A percentile compares a stretch with the other conserved stretches of the same genome.
Evolutionary conservation across 1,284 basidiomycete genomes (phyloP).

Genomic region (Anthracocystis panici-leucophaei): DNA sequence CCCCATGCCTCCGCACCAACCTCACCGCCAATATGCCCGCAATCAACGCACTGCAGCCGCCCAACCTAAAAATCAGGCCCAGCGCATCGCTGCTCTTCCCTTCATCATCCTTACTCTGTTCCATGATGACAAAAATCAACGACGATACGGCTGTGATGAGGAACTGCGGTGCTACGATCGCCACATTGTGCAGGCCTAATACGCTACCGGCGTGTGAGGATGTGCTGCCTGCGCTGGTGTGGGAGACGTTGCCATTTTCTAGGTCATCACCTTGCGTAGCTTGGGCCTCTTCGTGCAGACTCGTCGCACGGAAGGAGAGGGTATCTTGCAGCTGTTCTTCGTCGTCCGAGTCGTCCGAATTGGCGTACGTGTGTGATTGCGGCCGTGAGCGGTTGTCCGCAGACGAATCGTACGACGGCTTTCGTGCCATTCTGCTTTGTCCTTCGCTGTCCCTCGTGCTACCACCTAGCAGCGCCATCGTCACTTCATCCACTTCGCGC

Average conservation of each 20-base stretch:
- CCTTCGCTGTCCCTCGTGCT: conserved; percentile 11
- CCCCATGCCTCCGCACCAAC: conserved; percentile 16
- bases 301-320: conserved; percentile 20
- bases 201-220: conserved; percentile 81
- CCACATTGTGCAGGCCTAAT: conserved; percentile 81
- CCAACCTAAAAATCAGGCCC: conserved; percentile 10
- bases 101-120: conserved; percentile 3
- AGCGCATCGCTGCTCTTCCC: conserved; percentile 21
- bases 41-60: conserved; percentile 12
- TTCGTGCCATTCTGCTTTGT: conserved; percentile 14
- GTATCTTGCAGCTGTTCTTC: conserved; percentile 22
- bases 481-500: conserved; percentile 32
- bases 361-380: conserved; percentile 14
- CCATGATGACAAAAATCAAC: conserved; percentile 71
- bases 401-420: conserved; percentile 20
- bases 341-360: conserved; percentile 18
- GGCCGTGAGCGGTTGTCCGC: conserved; percentile 15
- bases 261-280: conserved; percentile 1
- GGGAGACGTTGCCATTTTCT: conserved; percentile 5
- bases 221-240: conserved; percentile 9
- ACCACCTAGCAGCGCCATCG: conserved; percentile 41
- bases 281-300: conserved; percentile 11
- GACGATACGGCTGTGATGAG: conserved; percentile 84
- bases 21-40: conserved; percentile 11
- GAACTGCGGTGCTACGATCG: conserved; percentile 59